phyloP scores from a whole-genome alignment of 1,284 basidiomycete species.

The Ceratobasidium sp. region DNA sequence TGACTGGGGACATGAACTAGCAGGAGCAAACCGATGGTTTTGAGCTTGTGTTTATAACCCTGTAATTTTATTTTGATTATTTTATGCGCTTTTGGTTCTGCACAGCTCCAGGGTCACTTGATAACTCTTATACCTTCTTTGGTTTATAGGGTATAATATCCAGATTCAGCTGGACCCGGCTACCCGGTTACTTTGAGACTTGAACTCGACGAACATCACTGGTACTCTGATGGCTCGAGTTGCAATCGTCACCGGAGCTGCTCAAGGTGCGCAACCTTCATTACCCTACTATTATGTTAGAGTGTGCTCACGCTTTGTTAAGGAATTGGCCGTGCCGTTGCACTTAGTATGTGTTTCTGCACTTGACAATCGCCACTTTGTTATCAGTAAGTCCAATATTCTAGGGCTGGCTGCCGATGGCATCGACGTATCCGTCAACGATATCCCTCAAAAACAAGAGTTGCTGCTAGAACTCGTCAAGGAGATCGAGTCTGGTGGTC shows the following conservation, averaged over 20 bases:
- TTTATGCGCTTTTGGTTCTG: neutral
- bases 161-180: neutral
- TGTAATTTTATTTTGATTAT: neutral
- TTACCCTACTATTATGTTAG: neutral
- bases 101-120: too few species aligned
- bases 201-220: neutral
- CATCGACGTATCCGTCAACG: conserved; percentile 59
- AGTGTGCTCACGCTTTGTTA: conserved; percentile 46
- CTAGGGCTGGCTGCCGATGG: conserved; percentile 59
- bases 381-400: neutral
- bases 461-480: conserved; percentile 49
- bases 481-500: conserved; percentile 45
- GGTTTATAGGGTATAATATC: too few species aligned
- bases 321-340: conserved; percentile 63
- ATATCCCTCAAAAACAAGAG: conserved; percentile 56
- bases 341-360: conserved; percentile 52
- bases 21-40: neutral
- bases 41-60: neutral
- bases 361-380: neutral
- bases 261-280: conserved; percentile 41
- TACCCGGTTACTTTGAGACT: neutral
- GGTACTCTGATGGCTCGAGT: conserved; percentile 22
- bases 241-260: conserved; percentile 61
- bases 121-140: too few species aligned
- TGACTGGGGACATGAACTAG: neutral